Evolutionary conservation across 2,329 filamentous ascomycete species (phyloP), one percentile per base, ranked within the genome.

Genomic region (Monosporascus sp.): DNA sequence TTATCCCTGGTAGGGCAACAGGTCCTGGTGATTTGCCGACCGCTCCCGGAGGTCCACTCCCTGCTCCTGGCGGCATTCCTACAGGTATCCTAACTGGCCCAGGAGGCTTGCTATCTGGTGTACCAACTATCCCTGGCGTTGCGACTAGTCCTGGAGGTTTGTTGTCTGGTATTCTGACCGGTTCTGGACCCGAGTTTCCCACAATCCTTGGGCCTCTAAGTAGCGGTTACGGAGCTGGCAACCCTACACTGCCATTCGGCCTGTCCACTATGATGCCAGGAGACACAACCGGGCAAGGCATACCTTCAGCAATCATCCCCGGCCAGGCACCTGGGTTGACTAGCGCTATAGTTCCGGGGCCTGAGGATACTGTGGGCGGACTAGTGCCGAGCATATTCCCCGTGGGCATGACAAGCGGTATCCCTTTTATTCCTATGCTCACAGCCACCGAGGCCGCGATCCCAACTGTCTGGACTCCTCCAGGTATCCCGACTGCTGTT

Each of bases 141-240:
- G 45, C 45, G 22, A 35, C 6, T 47, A 9, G 18, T 47, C 49
- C 53, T 31, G 37, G 51, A 11, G 53, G 55, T 35, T 52, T 15
- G 8, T 43, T 43, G 6, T 43, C 39, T 9, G 14, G 20, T 43
- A 22, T 38, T n/a, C 18, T n/a, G 11, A 50, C 48, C 41, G 31
- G n/a, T 15, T 0, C n/a, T 39, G 11, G 18, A 31, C 41, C 55
- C 35, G 48, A 39, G 3, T 27, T 45, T 31, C 49, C 41, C n/a
- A 44, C 52, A 11, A 37, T 39, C 7, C 49, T 55, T 22, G 53
- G 51, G 37, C 52, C 52, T 37, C 58, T 62, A 38, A 50, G 51
- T 44, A 62, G 62, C 45, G 61, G 59, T 37, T 65, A 64, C 24
- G 62, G 63, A 37, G 59, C 48, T 37, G 39, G 50, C 9, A 60